Base-by-base conservation (phyloP, 805 yeast genomes). In the Debaryomyces hansenii region DNA sequence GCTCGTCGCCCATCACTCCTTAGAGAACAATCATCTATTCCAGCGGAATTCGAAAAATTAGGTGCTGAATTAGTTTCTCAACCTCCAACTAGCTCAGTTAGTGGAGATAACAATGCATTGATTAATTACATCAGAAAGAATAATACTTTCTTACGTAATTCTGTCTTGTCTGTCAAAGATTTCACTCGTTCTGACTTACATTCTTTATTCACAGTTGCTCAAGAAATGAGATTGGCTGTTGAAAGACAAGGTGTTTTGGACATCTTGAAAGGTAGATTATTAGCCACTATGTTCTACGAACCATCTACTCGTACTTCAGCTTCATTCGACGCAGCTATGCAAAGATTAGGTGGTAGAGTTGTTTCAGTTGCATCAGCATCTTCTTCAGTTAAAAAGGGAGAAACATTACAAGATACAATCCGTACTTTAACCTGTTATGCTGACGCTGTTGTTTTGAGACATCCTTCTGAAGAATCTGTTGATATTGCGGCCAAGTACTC, bases 271-370 rank as follows among this genome's bases (percentile, higher is more conserved):
- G 96, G 98, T 49, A 84, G 96, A 60, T 83, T 94, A 46, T 77
- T 94, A 61, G 89, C 97, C 40, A 95, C 98, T 9, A 85, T 94
- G 77, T 94, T 94, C 77, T 94, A 90, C 69, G 99, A 94, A 75
- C 99, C 99, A 57, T 90, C 97, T 5, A 95, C 99, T 34, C 83
- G 99, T 73, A 94, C 99, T 29, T 83, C 95, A 15, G 84, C 97
- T 18, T 94, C 98, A 1, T 95, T 95, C 66, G 96, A 94, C 67
- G 97, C 97, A 59, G 99, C 99, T 50, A 94, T 94, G 99, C 98
- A 94, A 78, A 87, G 99, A 75, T 79, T 94, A 59, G 99, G 99
- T 68, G 99, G 99, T 64, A 83, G 96, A 70, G 96, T 90, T 57
- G 87, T 95, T 56, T 80, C 95, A 45, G 87, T 94, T 54, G 79